These are phyloP conservation scores for Jackrogersella multiformis DNA, from an alignment of 495 filamentous ascomycete species.

Conservation along the genomic window DNA sequence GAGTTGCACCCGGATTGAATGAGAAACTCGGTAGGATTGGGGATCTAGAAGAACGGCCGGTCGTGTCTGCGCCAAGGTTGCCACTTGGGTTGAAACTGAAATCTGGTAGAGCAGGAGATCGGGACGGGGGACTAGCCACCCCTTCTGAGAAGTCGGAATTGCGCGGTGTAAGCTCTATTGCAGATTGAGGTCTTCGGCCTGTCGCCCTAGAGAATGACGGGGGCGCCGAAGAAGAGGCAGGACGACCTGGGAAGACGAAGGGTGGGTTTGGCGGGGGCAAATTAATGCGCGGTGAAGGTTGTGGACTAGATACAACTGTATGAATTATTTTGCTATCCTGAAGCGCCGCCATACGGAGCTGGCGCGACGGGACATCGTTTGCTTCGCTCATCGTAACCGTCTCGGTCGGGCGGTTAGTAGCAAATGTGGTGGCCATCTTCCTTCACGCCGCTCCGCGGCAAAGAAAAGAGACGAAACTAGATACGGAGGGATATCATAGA, in stretches of 20 bases:
- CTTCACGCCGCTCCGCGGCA: slow-evolving; percentile 60
- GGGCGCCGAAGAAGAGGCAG: slow-evolving; percentile 55
- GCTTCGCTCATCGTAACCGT: slow-evolving; percentile 41
- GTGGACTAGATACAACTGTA: slow-evolving; percentile 34
- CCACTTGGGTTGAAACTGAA: slow-evolving; percentile 73
- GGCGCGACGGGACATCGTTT: slow-evolving; percentile 43
- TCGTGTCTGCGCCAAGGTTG: slow-evolving; percentile 39
- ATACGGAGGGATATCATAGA: slow-evolving; percentile 52
- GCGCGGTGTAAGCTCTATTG: slow-evolving; percentile 50
- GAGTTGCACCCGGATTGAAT: slow-evolving; percentile 46
- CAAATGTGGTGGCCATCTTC: slow-evolving; percentile 56
- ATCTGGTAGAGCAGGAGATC: slow-evolving; percentile 63
- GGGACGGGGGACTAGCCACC: slow-evolving; percentile 27
- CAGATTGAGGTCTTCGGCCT: slow-evolving; percentile 58
- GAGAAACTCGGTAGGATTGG: slow-evolving; percentile 49
- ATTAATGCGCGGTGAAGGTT: slow-evolving; percentile 51
- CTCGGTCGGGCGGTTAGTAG: slow-evolving; percentile 49
- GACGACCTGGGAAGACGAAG: slow-evolving; percentile 72
- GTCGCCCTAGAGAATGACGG: slow-evolving; percentile 57
- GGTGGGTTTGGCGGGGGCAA: slow-evolving; percentile 72
- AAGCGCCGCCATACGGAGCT: slow-evolving; percentile 29
- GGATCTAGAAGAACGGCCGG: slow-evolving; percentile 41
- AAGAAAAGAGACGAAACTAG: slow-evolving; percentile 53
- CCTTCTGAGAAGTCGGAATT: slow-evolving; percentile 33
- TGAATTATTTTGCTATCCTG: slow-evolving; percentile 31